Evolutionary conservation across 345 rosid species (phyloP), one percentile per base, ranked within the genome.

Genomic region (Salix brachista): DNA sequence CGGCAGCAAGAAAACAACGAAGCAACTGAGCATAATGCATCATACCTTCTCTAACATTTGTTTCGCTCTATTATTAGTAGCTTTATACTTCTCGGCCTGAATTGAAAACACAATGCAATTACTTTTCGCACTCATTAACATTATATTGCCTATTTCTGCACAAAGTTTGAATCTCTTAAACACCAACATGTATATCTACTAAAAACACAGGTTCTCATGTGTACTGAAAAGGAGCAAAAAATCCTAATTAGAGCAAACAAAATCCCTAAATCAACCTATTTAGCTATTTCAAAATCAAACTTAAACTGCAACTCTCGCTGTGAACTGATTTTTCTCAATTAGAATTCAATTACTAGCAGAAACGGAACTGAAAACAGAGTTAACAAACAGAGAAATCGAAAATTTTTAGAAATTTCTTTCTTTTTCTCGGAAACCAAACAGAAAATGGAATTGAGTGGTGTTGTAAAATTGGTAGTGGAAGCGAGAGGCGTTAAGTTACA

Each of bases 21-120:
- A 70, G 16, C 26, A 4, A 8, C n/a, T 19, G 41, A 25, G 64
- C 32, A 44, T 10, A 42, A 19, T n/a, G 50, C 37, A 69, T 7
- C 41, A 56, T 76, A 90, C 99, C 94, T 88, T 89, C 84, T 93
- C 97, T 46, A 90, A 82, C 79, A 88, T 88, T 75, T 88, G 95
- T 75, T 87, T 86, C 62, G 93, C 97, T 79, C 89, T 90, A 78
- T 85, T 90, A 75, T 93, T 93, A 66, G 90, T 85, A 72, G 87
- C 79, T 80, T 83, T 88, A 82, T 89, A 85, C 72, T 85, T 90
- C 75, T 90, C 94, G 30, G 77, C 89, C 99, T 95, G 81, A 54
- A 80, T 54, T 65, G 76, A 52, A 65, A 65, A 36, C 19, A 18
- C 4, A 75, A 70, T 5, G 11, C 7, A 19, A 44, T 39, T 19